These are phyloP conservation scores for Nasturtium officinale DNA, from an alignment of 345 rosid species.

Conservation along the genomic window DNA sequence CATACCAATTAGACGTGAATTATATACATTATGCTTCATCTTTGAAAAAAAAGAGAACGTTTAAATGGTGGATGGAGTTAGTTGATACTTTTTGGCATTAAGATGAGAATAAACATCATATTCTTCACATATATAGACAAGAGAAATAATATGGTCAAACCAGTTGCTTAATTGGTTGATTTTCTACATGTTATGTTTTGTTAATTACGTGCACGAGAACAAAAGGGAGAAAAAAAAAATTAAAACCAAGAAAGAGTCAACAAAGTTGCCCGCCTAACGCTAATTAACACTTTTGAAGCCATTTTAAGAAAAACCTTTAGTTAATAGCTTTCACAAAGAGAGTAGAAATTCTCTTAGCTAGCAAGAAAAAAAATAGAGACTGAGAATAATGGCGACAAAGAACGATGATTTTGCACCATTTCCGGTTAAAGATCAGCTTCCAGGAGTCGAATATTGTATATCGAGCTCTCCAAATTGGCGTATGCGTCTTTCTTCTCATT, in stretches of 20 bases:
- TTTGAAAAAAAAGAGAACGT: constrained; percentile 10
- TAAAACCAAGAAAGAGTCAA: constrained; percentile 34
- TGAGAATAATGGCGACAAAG: constrained; percentile 50
- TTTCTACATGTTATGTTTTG: constrained; percentile 4
- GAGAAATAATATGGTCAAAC: background rate
- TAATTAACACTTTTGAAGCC: constrained; percentile 14
- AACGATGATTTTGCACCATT: constrained; percentile 69
- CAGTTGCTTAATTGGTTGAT: constrained; percentile 12
- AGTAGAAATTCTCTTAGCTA: background rate
- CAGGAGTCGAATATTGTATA: constrained; percentile 75
- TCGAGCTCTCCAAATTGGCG: constrained; percentile 87
- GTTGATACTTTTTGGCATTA: constrained; percentile 38
- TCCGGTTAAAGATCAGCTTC: constrained; percentile 87
- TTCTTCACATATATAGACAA: constrained; percentile 14
- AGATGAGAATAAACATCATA: constrained; percentile 34
- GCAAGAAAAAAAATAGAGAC: background rate
- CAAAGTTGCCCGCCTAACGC: constrained; percentile 45
- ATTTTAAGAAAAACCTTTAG: constrained; percentile 27
- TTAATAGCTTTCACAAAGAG: constrained; percentile 5
- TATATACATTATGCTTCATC: background rate
- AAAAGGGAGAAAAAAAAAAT: constrained; percentile 10
- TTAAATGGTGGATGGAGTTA: constrained; percentile 40
- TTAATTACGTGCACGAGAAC: constrained; percentile 40
- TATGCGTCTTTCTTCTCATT: constrained; percentile 27
- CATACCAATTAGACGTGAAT: constrained; percentile 27